Conservation (phyloP, 164 flowering plant species). For the Magnolia sinica region DNA sequence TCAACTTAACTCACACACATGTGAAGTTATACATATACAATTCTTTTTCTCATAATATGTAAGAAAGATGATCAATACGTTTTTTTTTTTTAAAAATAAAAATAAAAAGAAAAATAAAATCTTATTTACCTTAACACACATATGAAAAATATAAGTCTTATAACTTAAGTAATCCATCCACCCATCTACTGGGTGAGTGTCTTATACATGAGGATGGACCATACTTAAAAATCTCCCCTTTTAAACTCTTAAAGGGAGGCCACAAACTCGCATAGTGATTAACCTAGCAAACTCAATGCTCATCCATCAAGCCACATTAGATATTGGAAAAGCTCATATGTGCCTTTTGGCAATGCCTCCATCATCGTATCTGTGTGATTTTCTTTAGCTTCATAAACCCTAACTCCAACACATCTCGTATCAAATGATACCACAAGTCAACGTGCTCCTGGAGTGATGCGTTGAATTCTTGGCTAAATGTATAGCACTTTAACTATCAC, state of each 20-base stretch:
- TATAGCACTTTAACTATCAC: background rate
- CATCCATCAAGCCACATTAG: background rate
- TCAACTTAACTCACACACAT: too few relatives aligned
- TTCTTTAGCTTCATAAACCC: background rate
- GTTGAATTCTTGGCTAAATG: background rate
- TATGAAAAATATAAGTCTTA: too few relatives aligned
- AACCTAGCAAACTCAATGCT: background rate
- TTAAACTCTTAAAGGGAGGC: background rate
- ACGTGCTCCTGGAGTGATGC: background rate
- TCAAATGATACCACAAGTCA: slow-evolving; percentile 2
- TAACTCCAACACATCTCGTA: background rate
- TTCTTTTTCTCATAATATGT: too few relatives aligned
- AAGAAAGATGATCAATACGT: too few relatives aligned
- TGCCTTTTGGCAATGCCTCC: background rate
- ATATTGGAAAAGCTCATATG: background rate
- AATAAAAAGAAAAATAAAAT: too few relatives aligned
- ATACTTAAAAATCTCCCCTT: background rate
- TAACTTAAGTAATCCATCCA: too few relatives aligned
- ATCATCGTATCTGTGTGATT: slow-evolving; percentile 6
- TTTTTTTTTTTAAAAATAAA: too few relatives aligned
- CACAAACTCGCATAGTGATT: background rate
- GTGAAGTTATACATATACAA: too few relatives aligned
- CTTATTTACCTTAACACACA: too few relatives aligned
- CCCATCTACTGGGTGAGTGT: too few relatives aligned
- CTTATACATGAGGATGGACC: too few relatives aligned